Evolutionary conservation across 768 basidiomycete genomes (phyloP), one percentile per base, ranked within the genome.

Genomic region (Rhodotorula graminis): DNA sequence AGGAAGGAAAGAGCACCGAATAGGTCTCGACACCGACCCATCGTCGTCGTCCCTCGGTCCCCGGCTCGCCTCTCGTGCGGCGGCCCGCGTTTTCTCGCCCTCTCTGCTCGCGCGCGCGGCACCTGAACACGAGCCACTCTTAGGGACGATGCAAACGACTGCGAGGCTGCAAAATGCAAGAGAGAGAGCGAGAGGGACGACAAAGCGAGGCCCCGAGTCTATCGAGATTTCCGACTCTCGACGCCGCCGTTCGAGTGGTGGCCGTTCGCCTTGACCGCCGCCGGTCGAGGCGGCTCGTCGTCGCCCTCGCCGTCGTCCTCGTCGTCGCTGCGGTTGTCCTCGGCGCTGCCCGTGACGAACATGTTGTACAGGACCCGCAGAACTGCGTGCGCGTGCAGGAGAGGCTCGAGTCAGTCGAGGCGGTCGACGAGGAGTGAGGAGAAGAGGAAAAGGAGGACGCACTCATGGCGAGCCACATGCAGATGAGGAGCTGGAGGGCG

Each of bases 261-360:
- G 37, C 37, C 37, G 37, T 37, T 37, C 31, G 16, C 33, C 18
- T 5, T 18, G n/a, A 2, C 25, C 56, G 37, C 19, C 3, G 10
- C 62, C 46, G 55, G 60, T 37, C 55, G 37, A 40, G 25, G 52
- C 9, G 23, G 3, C 16, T 64, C 71, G 0, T 29, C 68, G 15
- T 75, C 67, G 7, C 61, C 69, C 40, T 61, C 67, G n/a, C 47
- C 69, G 46, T 76, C 76, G 52, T 68, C 76, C 66, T 92, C 91
- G 72, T 91, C 90, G 72, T 96, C 94, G 78, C 91, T 93, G 72
- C 94, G 86, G 31, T 84, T 85, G 75, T 97, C 95, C 44, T 91
- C 87, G 4, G 92, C 93, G 16, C 88, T 89, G 53, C 85, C 82
- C 0, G 90, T 91, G 18, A 82, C 84, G 27, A 94, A 82, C 47